Conservation (phyloP, 83 land plant genomes). For the Diphasiastrum complanatum region DNA sequence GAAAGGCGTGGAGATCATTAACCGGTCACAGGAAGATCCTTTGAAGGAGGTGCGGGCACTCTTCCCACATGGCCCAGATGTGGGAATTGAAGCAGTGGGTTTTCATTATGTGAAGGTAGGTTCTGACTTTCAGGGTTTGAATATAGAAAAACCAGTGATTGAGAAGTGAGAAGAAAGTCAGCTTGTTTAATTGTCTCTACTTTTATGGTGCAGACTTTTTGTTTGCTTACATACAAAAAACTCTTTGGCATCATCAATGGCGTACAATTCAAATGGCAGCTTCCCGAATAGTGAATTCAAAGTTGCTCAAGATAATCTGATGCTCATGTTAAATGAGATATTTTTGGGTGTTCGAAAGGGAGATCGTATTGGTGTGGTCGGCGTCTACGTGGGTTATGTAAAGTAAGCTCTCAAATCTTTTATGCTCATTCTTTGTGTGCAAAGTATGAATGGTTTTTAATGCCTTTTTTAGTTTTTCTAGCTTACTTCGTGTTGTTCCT, state of each 20-base stretch:
- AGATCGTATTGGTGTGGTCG: constrained; percentile 27
- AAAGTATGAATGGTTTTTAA: no score
- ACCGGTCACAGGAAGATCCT: constrained; percentile 10
- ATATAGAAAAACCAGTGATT: neutral
- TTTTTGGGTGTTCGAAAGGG: constrained; percentile 24
- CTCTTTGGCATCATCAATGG: neutral
- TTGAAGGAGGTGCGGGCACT: constrained; percentile 1
- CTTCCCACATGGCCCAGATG: constrained; percentile 28
- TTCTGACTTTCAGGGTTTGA: no score
- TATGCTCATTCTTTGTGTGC: no score
- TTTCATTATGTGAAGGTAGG: constrained; percentile 14
- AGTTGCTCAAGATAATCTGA: constrained; percentile 30
- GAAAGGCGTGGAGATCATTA: constrained; percentile 8
- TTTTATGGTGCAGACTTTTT: no score
- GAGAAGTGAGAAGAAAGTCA: neutral
- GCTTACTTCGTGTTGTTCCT: no score
- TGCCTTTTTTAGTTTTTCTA: no score
- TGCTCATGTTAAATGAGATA: constrained; percentile 24
- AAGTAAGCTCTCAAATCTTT: no score
- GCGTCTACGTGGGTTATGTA: no score
- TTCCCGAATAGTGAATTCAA: neutral
- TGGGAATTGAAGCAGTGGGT: constrained; percentile 25
- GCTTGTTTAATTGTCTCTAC: neutral
- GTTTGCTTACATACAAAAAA: no score
- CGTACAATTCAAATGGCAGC: constrained; percentile 8